Base-by-base conservation (phyloP, 139 green algal species). In the Coccomyxa sp. region DNA sequence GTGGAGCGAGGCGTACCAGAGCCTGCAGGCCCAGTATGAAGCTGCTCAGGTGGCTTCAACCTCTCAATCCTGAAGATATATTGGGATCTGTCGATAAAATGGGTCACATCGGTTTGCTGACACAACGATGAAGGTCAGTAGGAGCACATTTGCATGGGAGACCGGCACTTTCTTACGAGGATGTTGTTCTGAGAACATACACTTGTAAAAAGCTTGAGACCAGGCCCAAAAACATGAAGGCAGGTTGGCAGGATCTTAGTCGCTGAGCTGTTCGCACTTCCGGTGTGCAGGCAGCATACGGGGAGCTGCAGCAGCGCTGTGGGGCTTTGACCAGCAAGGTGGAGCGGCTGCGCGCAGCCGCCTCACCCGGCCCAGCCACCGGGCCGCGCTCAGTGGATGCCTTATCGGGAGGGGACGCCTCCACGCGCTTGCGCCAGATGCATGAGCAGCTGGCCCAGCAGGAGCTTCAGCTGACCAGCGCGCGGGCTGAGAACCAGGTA, bases 1-100 rank as follows among this genome's bases (percentile, higher is more conserved):
- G 82, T 86, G 82, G 82, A 77, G 82, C 45, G 77, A 60, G 32
- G 82, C 82, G 9, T 86, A 86, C 71, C 32, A 67, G 59, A 77
- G 82, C 32, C 77, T 86, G 25, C 77, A 82, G 77, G 63, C 68
- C 58, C 82, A 86, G 63, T 66, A 79, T 25, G 82, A 71, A 25
- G 79, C 59, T 13, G 28, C 30, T 23, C 79, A 82, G 57, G 51
- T 71, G 57, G 79, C 18, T 51, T 51, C 57, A 23, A 16, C 38
- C 38, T 51, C 38, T 51, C 38, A 51, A 7, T 51, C 7, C 3
- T 51, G 38, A 51, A 51, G 38, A 51, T 51, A 7, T 51, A 51
- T 7, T 51, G 38, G 38, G 38, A 51, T 51, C 7, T 51, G 38
- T 51, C 38, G 7, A 51, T 7, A 51, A 51, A 51, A 51, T 51